phyloP scores from a whole-genome alignment of 2,329 filamentous ascomycete species.

The Cladosporium sp. region DNA sequence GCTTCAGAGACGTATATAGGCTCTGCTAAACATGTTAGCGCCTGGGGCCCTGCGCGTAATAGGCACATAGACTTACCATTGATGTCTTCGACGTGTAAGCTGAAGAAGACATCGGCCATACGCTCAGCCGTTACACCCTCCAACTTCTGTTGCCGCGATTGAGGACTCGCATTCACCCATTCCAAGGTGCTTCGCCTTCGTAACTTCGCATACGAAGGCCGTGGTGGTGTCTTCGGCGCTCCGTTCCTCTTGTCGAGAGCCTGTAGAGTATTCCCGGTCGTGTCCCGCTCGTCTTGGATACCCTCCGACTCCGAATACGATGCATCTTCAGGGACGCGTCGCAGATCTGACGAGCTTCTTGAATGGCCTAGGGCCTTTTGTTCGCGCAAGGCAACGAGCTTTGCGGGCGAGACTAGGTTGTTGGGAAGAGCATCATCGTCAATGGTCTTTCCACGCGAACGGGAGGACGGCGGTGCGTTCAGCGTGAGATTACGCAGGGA shows the following conservation, averaged over 20 bases:
- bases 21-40: constrained; percentile 46
- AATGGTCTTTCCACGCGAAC: constrained; percentile 60
- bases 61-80: constrained; percentile 35
- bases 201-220: constrained; percentile 42
- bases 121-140: constrained; percentile 69
- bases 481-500: constrained; percentile 84
- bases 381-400: constrained; percentile 58
- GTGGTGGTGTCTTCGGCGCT: constrained; percentile 26
- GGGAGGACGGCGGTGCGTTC: constrained; percentile 47
- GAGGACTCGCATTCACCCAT: constrained; percentile 61
- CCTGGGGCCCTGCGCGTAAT: neutral
- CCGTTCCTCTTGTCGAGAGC: constrained; percentile 9
- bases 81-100: constrained; percentile 67
- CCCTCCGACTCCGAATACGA: constrained; percentile 21
- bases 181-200: constrained; percentile 62
- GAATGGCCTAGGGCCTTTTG: constrained; percentile 55
- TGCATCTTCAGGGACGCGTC: constrained; percentile 33
- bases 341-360: constrained; percentile 58
- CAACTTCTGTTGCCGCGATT: constrained; percentile 69
- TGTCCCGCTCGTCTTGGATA: neutral
- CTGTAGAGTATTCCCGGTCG: neutral
- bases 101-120: constrained; percentile 88
- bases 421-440: constrained; percentile 75
- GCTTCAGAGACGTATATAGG: constrained; percentile 91
- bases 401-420: constrained; percentile 64